phyloP scores from a whole-genome alignment of 2,329 filamentous ascomycete species.

The Ceratocystis papillata region DNA sequence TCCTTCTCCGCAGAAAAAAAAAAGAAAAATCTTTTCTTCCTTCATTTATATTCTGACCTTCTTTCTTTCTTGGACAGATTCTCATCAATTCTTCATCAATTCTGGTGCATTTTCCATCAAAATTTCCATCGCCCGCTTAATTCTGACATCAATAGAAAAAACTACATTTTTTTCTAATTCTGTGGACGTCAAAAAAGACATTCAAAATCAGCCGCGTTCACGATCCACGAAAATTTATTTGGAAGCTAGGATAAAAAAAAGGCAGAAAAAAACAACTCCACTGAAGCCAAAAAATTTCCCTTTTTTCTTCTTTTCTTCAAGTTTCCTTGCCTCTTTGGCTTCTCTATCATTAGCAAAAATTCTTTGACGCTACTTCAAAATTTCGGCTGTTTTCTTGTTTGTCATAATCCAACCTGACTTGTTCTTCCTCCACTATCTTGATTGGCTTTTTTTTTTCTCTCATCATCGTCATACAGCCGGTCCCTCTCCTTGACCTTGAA shows the following conservation, averaged over 20 bases:
- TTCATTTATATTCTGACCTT: neutral
- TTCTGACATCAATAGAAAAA: neutral
- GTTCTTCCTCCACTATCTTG: neutral
- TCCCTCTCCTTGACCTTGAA: neutral
- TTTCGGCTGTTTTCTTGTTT: neutral
- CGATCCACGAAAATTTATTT: conserved; percentile 15
- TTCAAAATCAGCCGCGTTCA: neutral
- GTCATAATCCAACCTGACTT: neutral
- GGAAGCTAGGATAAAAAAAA: conserved; percentile 13
- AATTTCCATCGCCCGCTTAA: neutral
- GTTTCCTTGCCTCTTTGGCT: neutral
- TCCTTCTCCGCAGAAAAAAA: neutral
- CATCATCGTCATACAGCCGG: too few relatives aligned
- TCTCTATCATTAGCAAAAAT: neutral
- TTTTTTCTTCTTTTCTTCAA: neutral
- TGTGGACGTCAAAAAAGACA: neutral
- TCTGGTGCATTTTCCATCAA: conserved; percentile 3
- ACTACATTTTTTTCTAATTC: neutral
- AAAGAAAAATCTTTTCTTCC: neutral
- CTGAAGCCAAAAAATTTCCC: conserved; percentile 16
- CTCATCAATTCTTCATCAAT: neutral
- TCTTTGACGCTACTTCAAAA: neutral
- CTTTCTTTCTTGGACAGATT: neutral
- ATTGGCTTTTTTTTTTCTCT: neutral
- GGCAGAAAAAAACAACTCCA: conserved; percentile 17